phyloP scores from a whole-genome alignment of 2,329 filamentous ascomycete species.

The Talaromyces sp. region DNA sequence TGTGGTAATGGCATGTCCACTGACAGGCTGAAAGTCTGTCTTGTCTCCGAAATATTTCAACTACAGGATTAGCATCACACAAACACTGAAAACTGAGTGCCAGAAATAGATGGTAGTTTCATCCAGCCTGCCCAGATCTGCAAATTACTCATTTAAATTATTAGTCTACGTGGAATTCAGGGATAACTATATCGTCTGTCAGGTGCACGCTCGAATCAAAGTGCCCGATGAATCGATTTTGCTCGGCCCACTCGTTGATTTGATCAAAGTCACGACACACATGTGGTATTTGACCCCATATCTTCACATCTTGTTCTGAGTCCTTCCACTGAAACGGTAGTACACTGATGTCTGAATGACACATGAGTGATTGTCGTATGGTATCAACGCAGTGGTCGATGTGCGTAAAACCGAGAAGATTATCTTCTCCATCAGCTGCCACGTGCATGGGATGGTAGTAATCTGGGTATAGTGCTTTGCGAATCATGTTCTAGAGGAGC shows the following conservation, averaged over 20 bases:
- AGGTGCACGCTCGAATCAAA: not conserved
- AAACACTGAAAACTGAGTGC: too few species aligned
- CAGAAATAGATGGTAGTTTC: too few species aligned
- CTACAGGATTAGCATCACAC: too few species aligned
- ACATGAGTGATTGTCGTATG: constrained; percentile 4
- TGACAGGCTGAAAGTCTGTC: too few species aligned
- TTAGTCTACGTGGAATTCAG: not conserved
- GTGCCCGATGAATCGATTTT: not conserved
- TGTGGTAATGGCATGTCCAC: too few species aligned
- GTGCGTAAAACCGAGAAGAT: not conserved
- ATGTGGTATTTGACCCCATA: not conserved
- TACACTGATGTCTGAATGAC: constrained; percentile 1
- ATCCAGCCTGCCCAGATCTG: too few species aligned
- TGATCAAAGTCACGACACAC: constrained; percentile 2
- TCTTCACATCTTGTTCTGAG: not conserved
- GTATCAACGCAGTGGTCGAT: too few species aligned
- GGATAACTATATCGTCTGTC: not conserved
- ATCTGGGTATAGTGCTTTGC: not conserved
- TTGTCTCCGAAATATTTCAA: too few species aligned
- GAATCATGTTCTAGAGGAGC: constrained; percentile 7
- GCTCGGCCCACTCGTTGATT: not conserved
- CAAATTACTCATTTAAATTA: too few species aligned
- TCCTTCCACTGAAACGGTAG: not conserved
- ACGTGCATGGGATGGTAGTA: not conserved
- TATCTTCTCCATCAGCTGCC: not conserved